phyloP scores from a whole-genome alignment of 192 early-diverging fungal species.

The Backusella parvicylindrica region DNA sequence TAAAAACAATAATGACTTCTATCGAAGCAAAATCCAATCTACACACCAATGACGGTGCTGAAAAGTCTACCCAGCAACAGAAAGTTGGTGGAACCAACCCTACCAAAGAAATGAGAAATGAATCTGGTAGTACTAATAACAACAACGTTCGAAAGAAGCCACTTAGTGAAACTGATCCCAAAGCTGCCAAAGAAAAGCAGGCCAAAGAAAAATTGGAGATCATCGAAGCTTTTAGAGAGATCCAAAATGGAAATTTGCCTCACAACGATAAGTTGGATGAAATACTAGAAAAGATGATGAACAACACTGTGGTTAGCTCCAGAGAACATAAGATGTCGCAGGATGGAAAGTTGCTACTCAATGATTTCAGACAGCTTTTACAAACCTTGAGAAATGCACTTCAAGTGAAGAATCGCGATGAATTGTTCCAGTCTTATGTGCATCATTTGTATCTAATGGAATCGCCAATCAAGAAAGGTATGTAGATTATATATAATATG shows the following conservation, averaged over 20 bases:
- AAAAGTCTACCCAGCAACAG: neutral
- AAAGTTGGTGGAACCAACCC: neutral
- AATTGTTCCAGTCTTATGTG: constrained; percentile 41
- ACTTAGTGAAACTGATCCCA: neutral
- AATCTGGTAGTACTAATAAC: neutral
- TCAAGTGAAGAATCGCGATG: constrained; percentile 36
- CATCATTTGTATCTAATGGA: constrained; percentile 28
- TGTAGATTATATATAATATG: neutral
- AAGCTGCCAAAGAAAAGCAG: constrained; percentile 3
- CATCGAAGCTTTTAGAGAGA: constrained; percentile 31
- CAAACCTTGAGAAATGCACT: constrained; percentile 29
- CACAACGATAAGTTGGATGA: constrained; percentile 38
- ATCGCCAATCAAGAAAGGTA: constrained; percentile 16
- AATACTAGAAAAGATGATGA: constrained; percentile 25
- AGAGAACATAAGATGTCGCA: constrained; percentile 38
- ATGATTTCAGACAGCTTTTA: constrained; percentile 36
- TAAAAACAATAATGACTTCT: neutral
- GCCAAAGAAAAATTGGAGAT: constrained; percentile 33
- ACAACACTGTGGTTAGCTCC: constrained; percentile 20
- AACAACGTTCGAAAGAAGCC: neutral
- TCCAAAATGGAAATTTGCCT: constrained; percentile 38
- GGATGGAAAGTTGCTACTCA: constrained; percentile 35
- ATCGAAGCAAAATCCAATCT: neutral
- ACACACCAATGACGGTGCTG: neutral
- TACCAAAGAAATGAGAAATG: neutral